Conservation (phyloP, 2,329 filamentous ascomycete species). For the Stagonosporopsis rhizophila region DNA sequence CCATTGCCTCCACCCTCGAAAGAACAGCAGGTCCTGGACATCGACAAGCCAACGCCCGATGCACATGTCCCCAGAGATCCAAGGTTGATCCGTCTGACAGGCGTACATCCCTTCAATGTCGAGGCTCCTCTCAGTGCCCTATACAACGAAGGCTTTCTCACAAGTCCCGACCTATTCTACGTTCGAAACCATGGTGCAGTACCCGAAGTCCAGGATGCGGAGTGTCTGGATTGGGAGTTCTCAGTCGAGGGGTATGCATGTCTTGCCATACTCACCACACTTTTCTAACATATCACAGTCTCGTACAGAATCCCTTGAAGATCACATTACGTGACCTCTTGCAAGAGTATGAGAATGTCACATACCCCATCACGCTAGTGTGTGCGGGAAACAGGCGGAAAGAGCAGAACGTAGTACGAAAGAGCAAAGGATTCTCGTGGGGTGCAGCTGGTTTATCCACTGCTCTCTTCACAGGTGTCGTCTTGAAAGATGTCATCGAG, state of each 20-base stretch:
- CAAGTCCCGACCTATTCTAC: constrained; percentile 86
- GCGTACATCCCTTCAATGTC: constrained; percentile 89
- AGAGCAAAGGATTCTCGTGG: constrained; percentile 95
- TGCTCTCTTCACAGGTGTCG: constrained; percentile 84
- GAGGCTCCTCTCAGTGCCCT: constrained; percentile 82
- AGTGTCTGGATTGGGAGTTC: constrained; percentile 81
- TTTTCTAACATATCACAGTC: constrained; percentile 42
- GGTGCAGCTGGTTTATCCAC: constrained; percentile 86
- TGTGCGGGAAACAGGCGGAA: constrained; percentile 92
- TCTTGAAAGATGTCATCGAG: constrained; percentile 74
- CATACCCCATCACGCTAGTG: constrained; percentile 85
- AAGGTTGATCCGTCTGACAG: constrained; percentile 83
- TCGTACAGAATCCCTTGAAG: constrained; percentile 78
- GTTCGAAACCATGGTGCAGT: constrained; percentile 90
- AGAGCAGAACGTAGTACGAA: constrained; percentile 89
- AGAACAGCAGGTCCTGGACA: constrained; percentile 69
- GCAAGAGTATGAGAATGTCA: constrained; percentile 78
- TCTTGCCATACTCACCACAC: background rate
- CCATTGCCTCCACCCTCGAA: constrained; percentile 72
- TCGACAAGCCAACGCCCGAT: constrained; percentile 85
- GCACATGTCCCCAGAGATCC: constrained; percentile 79
- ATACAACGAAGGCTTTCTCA: constrained; percentile 84
- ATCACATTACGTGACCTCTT: constrained; percentile 77
- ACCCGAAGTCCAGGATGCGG: constrained; percentile 74
- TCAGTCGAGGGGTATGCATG: constrained; percentile 71